These are phyloP conservation scores for Penicillium italicum DNA, from an alignment of 2,329 filamentous ascomycete species.

Conservation along the genomic window DNA sequence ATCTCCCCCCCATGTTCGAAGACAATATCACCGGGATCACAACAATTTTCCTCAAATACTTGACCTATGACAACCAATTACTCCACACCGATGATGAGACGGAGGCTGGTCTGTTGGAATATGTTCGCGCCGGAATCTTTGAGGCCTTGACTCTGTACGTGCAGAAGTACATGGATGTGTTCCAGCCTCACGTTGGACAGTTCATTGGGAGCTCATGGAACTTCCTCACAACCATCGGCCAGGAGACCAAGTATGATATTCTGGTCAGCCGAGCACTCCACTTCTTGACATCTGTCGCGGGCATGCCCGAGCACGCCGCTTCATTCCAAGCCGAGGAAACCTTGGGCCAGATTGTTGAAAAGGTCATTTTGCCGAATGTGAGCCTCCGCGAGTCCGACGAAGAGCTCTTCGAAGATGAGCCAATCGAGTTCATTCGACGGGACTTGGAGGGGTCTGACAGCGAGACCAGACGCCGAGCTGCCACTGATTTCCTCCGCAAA, in stretches of 20 bases:
- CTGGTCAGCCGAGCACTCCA: constrained; percentile 92
- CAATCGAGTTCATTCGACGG: constrained; percentile 93
- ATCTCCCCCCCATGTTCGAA: constrained; percentile 91
- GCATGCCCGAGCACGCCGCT: constrained; percentile 70
- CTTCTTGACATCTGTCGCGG: constrained; percentile 86
- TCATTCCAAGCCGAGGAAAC: constrained; percentile 81
- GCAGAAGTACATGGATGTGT: constrained; percentile 93
- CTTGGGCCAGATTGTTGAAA: constrained; percentile 84
- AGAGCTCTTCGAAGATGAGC: constrained; percentile 96
- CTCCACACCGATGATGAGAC: constrained; percentile 83
- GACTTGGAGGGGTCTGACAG: constrained; percentile 96
- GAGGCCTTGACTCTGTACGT: constrained; percentile 86
- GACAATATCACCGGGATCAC: constrained; percentile 77
- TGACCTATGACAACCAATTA: constrained; percentile 80
- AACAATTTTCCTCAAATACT: constrained; percentile 82
- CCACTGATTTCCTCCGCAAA: constrained; percentile 88
- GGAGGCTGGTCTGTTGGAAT: constrained; percentile 79
- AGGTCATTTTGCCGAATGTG: constrained; percentile 92
- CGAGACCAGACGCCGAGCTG: constrained; percentile 84
- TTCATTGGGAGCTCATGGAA: constrained; percentile 92
- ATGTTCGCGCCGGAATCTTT: constrained; percentile 89
- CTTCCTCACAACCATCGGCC: constrained; percentile 78
- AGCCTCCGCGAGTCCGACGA: constrained; percentile 87
- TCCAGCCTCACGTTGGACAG: constrained; percentile 71
- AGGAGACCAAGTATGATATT: constrained; percentile 88